Base-by-base conservation (phyloP, 2,329 filamentous ascomycete species). In the Claviceps spartinae region DNA sequence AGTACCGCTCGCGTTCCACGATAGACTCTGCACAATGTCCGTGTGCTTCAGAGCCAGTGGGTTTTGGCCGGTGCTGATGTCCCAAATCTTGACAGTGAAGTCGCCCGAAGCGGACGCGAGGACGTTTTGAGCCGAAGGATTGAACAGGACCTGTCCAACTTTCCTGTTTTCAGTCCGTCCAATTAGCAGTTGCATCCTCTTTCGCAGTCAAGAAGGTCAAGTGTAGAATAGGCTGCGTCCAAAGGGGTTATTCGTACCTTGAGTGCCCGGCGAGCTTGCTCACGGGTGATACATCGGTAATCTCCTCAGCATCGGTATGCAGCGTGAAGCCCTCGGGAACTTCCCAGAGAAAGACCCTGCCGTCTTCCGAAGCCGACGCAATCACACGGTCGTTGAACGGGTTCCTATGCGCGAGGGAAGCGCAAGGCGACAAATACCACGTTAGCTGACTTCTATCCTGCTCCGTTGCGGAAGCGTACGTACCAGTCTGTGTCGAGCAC, bases 401-500 rank as follows among this genome's bases (percentile, higher is more conserved):
- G 68, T 89, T 91, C 88, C 88, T 93, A 59, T 38, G 24, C 44
- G 14, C 26, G 7, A 26, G 6, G 34, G 47, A 6, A 40, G 16
- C 11, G 7, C 42, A 37, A 18, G 24, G 18, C 30, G 9, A 34
- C 30, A 34, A 16, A 26, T 5, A 45, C 11, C 30, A 37, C 4
- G 14, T 49, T 22, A 49, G 40, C 18, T 18, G 18, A 45, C 14
- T 5, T 9, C 11, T 34, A 18, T 14, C 16, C n/a, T 8, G 11
- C 8, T 26, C 5, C 11, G 26, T 14, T n/a, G 38, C 30, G 26
- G 16, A 4, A 6, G 16, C 30, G 5, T 16, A 48, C 50, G 24
- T 51, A 91, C 91, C 91, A 98, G 75, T 98, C 93, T 59, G 91
- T 97, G 70, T 98, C 93, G 65, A 98, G 79, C 49, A 98, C 93